Evolutionary conservation across 306 rosid genomes (phyloP).

Genomic region (Trifolium dubium): DNA sequence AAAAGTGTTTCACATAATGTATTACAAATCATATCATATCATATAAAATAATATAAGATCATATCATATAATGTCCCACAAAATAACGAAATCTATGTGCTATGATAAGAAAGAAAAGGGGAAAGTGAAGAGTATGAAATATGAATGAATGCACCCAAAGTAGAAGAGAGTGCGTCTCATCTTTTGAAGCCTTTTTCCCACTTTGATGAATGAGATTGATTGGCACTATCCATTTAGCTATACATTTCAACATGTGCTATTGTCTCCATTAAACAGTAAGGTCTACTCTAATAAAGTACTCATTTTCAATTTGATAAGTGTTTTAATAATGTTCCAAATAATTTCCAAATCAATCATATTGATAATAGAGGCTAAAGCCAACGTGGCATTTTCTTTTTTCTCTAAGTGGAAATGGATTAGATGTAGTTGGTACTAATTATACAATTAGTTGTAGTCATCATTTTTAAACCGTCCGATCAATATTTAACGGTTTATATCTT

Average conservation of each 20-base stretch:
- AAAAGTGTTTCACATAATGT: conserved; percentile 16
- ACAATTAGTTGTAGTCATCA: too few relatives aligned
- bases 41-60: conserved; percentile 6
- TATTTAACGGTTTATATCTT: too few relatives aligned
- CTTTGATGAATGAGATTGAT: conserved; percentile 36
- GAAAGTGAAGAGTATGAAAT: neutral
- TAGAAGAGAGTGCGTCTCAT: conserved; percentile 31
- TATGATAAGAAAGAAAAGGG: conserved; percentile 38
- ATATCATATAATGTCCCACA: conserved; percentile 29
- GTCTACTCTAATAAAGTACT: neutral
- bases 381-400: conserved; percentile 29
- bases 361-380: conserved; percentile 18
- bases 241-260: conserved; percentile 44
- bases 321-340: conserved; percentile 21
- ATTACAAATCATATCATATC: neutral
- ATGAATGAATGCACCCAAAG: conserved; percentile 26
- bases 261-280: conserved; percentile 37
- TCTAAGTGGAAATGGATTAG: neutral
- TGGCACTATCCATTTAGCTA: conserved; percentile 19
- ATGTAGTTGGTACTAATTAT: too few relatives aligned
- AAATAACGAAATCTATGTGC: conserved; percentile 22
- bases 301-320: conserved; percentile 19
- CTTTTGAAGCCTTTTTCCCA: conserved; percentile 35
- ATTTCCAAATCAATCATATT: conserved; percentile 41
- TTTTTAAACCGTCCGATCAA: too few relatives aligned